Conservation (phyloP, 768 basidiomycete genomes). For the Tulasnella sp. region DNA sequence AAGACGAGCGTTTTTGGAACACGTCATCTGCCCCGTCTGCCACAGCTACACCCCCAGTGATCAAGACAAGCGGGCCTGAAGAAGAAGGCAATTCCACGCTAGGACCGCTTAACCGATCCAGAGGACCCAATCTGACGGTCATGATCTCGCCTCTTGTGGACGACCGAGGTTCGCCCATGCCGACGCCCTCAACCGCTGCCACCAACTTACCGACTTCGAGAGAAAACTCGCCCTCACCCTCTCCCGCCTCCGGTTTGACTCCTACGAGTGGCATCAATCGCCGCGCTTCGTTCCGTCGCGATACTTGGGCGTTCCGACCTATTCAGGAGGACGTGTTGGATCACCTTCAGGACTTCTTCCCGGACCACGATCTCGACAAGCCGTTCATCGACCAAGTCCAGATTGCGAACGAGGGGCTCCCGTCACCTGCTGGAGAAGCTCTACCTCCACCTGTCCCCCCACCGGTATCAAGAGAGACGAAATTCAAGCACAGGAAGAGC, state of each 20-base stretch:
- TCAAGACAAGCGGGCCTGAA: background rate
- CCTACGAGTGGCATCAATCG: slow-evolving; percentile 4
- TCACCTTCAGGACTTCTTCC: slow-evolving; percentile 91
- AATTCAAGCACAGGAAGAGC: slow-evolving; percentile 72
- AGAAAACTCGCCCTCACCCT: slow-evolving; percentile 32
- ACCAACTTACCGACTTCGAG: slow-evolving; percentile 31
- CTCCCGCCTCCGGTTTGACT: slow-evolving; percentile 25
- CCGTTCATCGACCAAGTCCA: slow-evolving; percentile 80
- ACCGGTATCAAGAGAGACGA: background rate
- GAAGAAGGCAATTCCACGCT: background rate
- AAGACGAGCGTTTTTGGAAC: slow-evolving; percentile 26
- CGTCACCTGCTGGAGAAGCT: slow-evolving; percentile 62
- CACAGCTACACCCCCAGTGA: slow-evolving; percentile 16
- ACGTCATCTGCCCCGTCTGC: background rate
- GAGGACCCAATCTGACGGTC: slow-evolving; percentile 22
- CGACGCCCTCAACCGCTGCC: background rate
- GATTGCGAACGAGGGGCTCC: slow-evolving; percentile 55
- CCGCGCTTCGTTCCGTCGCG: slow-evolving; percentile 40
- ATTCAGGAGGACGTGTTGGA: slow-evolving; percentile 91
- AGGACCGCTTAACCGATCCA: background rate
- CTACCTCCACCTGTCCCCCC: background rate
- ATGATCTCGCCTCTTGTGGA: slow-evolving; percentile 11
- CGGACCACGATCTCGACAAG: slow-evolving; percentile 91
- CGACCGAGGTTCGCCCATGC: slow-evolving; percentile 31
- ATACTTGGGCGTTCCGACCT: slow-evolving; percentile 86